Percentiles rank a stretch among this genome's conserved stretches.
These are phyloP conservation scores for Phaffomyces thermotolerans DNA, from an alignment of 805 yeast species.

Conservation along the genomic window DNA sequence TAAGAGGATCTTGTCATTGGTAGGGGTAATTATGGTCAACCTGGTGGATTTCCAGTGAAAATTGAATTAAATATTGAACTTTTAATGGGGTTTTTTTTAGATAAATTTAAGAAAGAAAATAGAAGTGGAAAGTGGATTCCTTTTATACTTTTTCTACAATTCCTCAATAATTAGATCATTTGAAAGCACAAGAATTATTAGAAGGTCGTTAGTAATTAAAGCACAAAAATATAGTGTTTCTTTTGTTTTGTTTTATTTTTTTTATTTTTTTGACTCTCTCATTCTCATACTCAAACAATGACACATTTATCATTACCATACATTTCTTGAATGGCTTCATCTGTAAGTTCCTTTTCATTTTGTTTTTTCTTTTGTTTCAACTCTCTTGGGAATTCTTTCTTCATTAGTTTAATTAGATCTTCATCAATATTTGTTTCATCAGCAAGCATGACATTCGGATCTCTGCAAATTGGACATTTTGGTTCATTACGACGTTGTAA, in stretches of 20 bases:
- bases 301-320: slow-evolving; percentile 12
- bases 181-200: not conserved
- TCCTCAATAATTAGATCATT: no score
- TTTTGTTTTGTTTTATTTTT: no score
- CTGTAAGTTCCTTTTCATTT: slow-evolving; percentile 40
- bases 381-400: slow-evolving; percentile 58
- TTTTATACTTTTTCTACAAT: not conserved
- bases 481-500: slow-evolving; percentile 51
- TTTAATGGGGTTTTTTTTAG: no score
- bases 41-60: not conserved
- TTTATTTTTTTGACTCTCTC: no score
- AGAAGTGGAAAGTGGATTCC: not conserved
- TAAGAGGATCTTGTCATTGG: no score
- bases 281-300: not conserved
- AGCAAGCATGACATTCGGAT: slow-evolving; percentile 47
- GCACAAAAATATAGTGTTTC: no score
- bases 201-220: no score
- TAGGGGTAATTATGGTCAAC: no score
- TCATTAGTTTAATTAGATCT: slow-evolving; percentile 44
- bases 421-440: slow-evolving; percentile 54
- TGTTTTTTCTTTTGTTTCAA: slow-evolving; percentile 54
- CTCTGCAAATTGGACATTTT: slow-evolving; percentile 62
- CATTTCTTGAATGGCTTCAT: slow-evolving; percentile 30
- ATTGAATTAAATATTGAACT: not conserved
- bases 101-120: not conserved